Evolutionary conservation across 2,329 filamentous ascomycete genomes (phyloP).

Genomic region (Cryphonectria carpinicola): DNA sequence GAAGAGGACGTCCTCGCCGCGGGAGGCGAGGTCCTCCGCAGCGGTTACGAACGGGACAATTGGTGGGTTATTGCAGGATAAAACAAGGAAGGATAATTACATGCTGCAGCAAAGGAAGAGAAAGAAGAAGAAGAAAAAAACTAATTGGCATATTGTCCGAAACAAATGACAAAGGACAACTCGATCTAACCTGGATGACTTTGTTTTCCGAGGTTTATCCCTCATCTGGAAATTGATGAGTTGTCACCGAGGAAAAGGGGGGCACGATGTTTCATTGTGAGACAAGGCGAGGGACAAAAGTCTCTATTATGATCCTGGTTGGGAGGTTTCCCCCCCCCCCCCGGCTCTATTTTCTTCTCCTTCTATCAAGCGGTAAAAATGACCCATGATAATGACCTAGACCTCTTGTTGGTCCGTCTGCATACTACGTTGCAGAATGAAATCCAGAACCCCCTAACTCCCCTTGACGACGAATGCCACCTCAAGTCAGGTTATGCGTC

Average conservation of each 20-base stretch:
- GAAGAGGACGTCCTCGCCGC: constrained; percentile 76
- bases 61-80: constrained; percentile 81
- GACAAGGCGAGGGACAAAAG: neutral
- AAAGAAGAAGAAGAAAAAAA: neutral
- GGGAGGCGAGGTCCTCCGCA: constrained; percentile 75
- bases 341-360: too few relatives aligned
- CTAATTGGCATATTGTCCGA: neutral
- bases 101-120: too few relatives aligned
- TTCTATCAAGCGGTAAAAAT: neutral
- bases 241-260: neutral
- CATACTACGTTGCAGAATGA: neutral
- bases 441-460: neutral
- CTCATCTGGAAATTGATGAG: neutral
- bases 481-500: neutral
- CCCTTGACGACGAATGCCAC: neutral
- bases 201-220: neutral
- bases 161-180: neutral
- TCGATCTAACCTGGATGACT: neutral
- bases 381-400: neutral
- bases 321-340: neutral
- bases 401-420: neutral
- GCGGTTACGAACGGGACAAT: constrained; percentile 95
- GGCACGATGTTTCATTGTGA: constrained; percentile 9
- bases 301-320: neutral
- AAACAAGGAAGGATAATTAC: too few relatives aligned